These are phyloP conservation scores for Tolypocladium pustulatum DNA, from an alignment of 2,329 filamentous ascomycete species.

Conservation along the genomic window DNA sequence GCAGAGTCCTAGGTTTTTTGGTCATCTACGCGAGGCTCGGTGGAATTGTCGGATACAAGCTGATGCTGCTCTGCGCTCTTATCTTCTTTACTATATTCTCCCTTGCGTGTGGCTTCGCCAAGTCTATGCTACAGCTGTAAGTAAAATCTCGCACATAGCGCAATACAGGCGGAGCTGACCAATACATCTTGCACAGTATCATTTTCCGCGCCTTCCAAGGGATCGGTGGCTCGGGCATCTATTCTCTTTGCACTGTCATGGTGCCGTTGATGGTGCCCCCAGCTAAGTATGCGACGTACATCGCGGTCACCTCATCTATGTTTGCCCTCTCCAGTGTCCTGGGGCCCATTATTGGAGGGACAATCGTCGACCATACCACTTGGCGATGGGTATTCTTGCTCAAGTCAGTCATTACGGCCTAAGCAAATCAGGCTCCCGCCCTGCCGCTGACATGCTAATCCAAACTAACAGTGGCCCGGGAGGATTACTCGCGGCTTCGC, in stretches of 20 bases:
- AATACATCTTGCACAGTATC: background rate
- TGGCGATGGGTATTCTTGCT: background rate
- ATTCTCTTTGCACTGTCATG: background rate
- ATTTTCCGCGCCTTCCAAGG: background rate
- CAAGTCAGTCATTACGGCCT: background rate
- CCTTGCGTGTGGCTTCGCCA: background rate
- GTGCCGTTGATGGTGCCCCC: background rate
- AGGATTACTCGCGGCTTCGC: background rate
- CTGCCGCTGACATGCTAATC: background rate
- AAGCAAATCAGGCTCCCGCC: background rate
- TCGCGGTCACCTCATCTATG: background rate
- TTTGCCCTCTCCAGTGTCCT: background rate
- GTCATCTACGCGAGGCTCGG: background rate
- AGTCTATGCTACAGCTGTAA: background rate
- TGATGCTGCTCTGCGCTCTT: background rate
- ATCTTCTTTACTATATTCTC: background rate
- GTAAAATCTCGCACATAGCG: background rate
- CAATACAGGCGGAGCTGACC: background rate
- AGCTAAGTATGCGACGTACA: background rate
- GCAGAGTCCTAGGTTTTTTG: background rate
- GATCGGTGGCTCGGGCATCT: background rate
- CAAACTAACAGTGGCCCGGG: background rate
- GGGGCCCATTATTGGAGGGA: background rate
- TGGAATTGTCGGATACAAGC: background rate
- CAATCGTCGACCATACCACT: background rate